Evolutionary conservation across 148 eudicot genomes (phyloP), one percentile per base, ranked within the genome.

Genomic region (Rhododendron ferrugineum): DNA sequence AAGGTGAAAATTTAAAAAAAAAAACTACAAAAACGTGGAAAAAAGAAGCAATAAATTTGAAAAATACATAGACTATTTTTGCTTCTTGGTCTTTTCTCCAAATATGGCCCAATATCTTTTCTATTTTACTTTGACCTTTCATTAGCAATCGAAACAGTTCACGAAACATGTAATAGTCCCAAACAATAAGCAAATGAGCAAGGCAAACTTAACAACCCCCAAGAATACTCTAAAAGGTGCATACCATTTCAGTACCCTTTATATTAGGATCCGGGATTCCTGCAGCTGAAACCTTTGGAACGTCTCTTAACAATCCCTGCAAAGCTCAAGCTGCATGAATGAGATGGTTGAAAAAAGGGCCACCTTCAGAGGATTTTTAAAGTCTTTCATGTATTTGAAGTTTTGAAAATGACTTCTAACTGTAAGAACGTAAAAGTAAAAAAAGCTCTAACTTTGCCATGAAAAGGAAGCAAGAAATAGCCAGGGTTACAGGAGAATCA

Each of bases 231-330:
- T 54, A 77, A 60, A 44, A 40, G 42, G 81, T 28, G 56, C 42
- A 52, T 84, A 86, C 88, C 77, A 82, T 75, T 47, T 81, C 88
- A 80, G 72, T 70, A 74, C 49, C 81, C 86, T 88, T 87, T 79
- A 75, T 78, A 18, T 80, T 84, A 79, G 86, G 66, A 40, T 90
- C 87, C 78, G 86, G 88, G 20, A 70, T 60, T 80, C 86, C 88
- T 13, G n/a, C 44, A 36, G 78, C 26, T 75, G 88, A 82, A 82
- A 79, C 88, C 70, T 87, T 91, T 8, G 90, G 47, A 76, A 89
- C 85, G 86, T 88, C 91, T 86, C 90, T 86, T 72, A 91, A 46
- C 76, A 90, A 47, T 79, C 93, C 93, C 93, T 91, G 88, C 86
- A 85, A 82, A 49, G 76, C 11, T 30, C 54, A 85, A 83, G 47